Conservation (phyloP, 83 land plant genomes). For the Picea abies region DNA sequence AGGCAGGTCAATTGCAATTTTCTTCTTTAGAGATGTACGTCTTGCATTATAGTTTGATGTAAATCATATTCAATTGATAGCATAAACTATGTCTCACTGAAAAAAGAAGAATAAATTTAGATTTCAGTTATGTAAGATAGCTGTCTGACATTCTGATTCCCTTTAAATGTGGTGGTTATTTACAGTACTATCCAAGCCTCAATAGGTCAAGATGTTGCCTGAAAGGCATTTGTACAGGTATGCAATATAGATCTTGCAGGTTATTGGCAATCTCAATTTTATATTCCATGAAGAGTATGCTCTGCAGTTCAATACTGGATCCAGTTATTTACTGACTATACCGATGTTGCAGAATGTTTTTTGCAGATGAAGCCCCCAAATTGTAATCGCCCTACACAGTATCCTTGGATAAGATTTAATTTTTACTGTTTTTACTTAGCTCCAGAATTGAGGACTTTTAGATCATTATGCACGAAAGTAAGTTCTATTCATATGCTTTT, state of each 20-base stretch:
- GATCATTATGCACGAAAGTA: background rate
- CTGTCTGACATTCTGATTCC: background rate
- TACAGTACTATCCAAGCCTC: constrained; percentile 91
- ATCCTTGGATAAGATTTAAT: constrained; percentile 44
- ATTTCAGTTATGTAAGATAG: background rate
- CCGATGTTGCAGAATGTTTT: constrained; percentile 78
- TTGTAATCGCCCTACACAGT: constrained; percentile 90
- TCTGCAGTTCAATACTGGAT: background rate
- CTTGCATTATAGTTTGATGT: background rate
- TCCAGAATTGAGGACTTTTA: background rate
- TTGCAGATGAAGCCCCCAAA: constrained; percentile 91
- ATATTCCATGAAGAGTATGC: background rate
- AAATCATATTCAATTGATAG: background rate
- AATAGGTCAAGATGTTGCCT: constrained; percentile 94
- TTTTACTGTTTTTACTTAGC: background rate
- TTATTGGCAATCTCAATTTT: background rate
- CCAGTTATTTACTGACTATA: background rate
- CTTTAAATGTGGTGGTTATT: background rate
- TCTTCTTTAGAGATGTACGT: background rate
- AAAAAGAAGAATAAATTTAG: background rate
- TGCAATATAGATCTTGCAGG: constrained; percentile 12
- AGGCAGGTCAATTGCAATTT: background rate
- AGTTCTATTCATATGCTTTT: background rate
- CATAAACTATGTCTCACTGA: background rate
- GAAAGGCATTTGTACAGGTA: constrained; percentile 98